Evolutionary conservation across 139 green algal genomes (phyloP).

Genomic region (Trebouxia sp.): DNA sequence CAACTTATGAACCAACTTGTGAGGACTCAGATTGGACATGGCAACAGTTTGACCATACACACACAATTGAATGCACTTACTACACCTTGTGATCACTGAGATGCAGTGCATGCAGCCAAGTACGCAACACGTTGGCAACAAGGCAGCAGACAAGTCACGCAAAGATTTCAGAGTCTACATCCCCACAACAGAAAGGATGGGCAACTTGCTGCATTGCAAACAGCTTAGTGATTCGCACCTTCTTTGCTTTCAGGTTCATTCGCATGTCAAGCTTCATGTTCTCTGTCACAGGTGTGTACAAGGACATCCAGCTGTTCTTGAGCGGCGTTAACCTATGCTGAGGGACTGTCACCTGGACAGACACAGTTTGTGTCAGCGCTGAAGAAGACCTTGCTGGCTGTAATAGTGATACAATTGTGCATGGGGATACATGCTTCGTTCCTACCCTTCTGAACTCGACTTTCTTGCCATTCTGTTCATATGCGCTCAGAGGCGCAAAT

Average conservation of each 20-base stretch:
- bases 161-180: too few species aligned
- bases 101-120: too few species aligned
- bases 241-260: conserved; percentile 98
- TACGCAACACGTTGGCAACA: too few species aligned
- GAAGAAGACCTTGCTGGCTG: not conserved
- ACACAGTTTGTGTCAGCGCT: not conserved
- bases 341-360: conserved; percentile 79
- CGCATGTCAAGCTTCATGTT: conserved; percentile 98
- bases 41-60: too few species aligned
- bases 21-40: too few species aligned
- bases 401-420: not conserved
- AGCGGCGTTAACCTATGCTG: conserved; percentile 95
- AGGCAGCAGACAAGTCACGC: too few species aligned
- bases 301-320: conserved; percentile 93
- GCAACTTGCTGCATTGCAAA: not conserved
- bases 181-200: too few species aligned
- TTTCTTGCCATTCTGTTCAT: conserved; percentile 64
- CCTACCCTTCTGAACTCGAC: conserved; percentile 80
- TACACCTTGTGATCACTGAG: too few species aligned
- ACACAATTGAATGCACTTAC: too few species aligned
- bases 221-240: conserved; percentile 53
- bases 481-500: conserved; percentile 65
- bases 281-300: conserved; percentile 97
- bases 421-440: not conserved
- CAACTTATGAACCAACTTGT: too few species aligned